Base-by-base conservation (phyloP, 192 early-diverging fungal species). In the Dimargaris verticillata region DNA sequence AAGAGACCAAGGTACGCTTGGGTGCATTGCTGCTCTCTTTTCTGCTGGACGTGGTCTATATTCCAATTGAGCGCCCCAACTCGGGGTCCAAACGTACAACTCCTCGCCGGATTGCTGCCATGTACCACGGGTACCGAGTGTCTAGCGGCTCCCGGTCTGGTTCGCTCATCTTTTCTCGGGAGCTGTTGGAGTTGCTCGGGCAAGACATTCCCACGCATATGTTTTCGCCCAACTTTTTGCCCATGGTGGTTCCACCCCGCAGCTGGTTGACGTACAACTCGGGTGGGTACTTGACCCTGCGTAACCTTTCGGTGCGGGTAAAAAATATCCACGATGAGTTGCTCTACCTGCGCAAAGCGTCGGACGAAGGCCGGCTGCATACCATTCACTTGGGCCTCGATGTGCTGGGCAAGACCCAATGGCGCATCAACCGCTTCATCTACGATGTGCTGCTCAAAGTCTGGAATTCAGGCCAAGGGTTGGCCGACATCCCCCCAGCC, bases 201-300 rank as follows among this genome's bases (percentile, higher is more conserved):
- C 66, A 60, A 22, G 78, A 83, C 42, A 73, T 79, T 17, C 64
- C 86, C 20, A 69, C 74, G 13, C 75, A 74, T 22, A 72, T 73
- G 12, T 67, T 91, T 15, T 79, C 80, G 45, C 85, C 91, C 1
- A 81, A 85, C 29, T 70, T 85, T n/a, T 72, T 97, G 22, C 94
- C 94, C 25, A 97, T 97, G 94, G 64, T 97, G 25, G 85, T 97
- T 13, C 82, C 80, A 28, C 94, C 94, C 54, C 82, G 82, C 0
- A 91, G 92, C 11, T 97, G 94, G 95, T 66, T 95, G 43, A 81
- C 85, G 0, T 86, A 75, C 64, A 84, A 86, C 41, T 77, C 81
- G 25, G 92, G 95, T 42, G 92, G 92, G 25, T 95, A 94, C 67
- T 62, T 94, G 15, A 79, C 77, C n/a, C 74, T 82, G 18, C 70